Evolutionary conservation across 768 basidiomycete genomes (phyloP).

Genomic region (Tephrocybe sp.): DNA sequence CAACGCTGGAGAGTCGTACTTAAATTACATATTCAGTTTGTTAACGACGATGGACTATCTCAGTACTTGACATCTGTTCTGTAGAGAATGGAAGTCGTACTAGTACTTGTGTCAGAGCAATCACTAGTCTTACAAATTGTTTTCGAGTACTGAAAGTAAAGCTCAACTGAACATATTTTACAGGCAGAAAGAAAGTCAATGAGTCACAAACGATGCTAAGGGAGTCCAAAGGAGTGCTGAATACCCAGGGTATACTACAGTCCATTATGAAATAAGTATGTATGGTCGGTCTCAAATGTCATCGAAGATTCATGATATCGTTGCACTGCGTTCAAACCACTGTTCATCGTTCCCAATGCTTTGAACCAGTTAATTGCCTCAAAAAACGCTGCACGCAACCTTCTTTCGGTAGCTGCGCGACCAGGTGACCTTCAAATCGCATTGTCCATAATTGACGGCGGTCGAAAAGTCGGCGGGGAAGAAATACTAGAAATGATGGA

Average conservation of each 20-base stretch:
- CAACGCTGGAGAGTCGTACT: not conserved
- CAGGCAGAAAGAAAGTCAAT: too few species aligned
- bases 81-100: too few species aligned
- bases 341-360: too few species aligned
- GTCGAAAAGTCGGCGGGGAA: slow-evolving; percentile 39
- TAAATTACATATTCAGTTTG: not conserved
- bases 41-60: not conserved
- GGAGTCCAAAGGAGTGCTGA: not conserved
- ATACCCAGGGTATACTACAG: not conserved
- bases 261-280: too few species aligned
- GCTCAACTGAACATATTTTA: not conserved
- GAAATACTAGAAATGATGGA: slow-evolving; percentile 32
- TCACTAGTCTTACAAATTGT: not conserved
- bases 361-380: not conserved
- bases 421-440: slow-evolving; percentile 39
- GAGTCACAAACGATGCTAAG: too few species aligned
- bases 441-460: slow-evolving; percentile 43
- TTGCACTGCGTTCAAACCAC: too few species aligned
- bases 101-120: not conserved
- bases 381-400: slow-evolving; percentile 28
- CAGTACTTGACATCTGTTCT: not conserved
- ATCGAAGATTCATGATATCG: too few species aligned
- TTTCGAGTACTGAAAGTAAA: not conserved
- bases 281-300: too few species aligned
- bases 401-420: slow-evolving; percentile 43